Conservation (phyloP, 78 protist genomes). For the Creolimax fragrantissima region DNA sequence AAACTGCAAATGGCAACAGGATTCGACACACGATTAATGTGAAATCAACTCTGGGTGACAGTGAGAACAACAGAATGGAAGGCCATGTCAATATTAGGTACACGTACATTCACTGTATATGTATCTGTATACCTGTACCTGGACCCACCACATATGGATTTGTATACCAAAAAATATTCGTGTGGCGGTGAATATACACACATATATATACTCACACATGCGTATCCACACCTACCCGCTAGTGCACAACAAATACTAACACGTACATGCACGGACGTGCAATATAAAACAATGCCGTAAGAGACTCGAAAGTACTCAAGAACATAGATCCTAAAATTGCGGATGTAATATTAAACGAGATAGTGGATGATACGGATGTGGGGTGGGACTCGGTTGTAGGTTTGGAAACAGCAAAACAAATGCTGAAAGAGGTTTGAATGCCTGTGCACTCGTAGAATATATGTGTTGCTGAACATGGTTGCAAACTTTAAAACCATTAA, state of each 20-base stretch:
- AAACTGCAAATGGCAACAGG: too few relatives aligned
- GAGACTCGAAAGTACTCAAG: constrained; percentile 22
- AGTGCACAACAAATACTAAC: neutral
- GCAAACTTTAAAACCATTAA: neutral
- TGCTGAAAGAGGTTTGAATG: constrained; percentile 48
- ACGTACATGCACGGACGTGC: neutral
- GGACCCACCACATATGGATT: too few relatives aligned
- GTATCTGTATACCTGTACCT: too few relatives aligned
- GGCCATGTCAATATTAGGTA: too few relatives aligned
- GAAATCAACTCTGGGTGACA: too few relatives aligned
- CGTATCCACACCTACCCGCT: neutral
- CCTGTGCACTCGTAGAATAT: constrained; percentile 56
- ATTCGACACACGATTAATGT: too few relatives aligned
- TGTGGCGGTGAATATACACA: neutral
- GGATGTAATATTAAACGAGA: constrained; percentile 49
- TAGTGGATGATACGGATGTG: constrained; percentile 24
- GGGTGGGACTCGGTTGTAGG: constrained; percentile 66
- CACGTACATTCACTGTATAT: too few relatives aligned
- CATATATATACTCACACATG: neutral
- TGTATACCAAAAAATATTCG: too few relatives aligned
- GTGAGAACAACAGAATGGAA: too few relatives aligned
- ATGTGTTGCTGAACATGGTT: neutral
- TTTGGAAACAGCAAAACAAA: constrained; percentile 37
- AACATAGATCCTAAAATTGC: constrained; percentile 56
- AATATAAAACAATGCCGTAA: neutral